Evolutionary conservation across 2,329 filamentous ascomycete species (phyloP), one percentile per base, ranked within the genome.

Genomic region (Xenoacremonium recifei): DNA sequence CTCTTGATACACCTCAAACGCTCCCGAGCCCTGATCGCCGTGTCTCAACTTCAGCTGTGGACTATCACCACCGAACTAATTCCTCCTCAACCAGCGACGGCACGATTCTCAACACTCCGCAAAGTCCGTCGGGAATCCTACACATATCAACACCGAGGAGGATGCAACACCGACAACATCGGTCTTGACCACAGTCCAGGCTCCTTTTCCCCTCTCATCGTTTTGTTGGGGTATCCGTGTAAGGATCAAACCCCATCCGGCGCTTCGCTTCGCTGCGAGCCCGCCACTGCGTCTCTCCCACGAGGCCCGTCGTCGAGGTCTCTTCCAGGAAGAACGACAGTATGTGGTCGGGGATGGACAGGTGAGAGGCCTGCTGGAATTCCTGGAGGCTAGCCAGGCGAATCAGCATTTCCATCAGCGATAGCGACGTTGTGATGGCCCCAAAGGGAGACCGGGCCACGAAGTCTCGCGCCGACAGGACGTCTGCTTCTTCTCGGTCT

Each of bases 311-410:
- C 3, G 73, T 75, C 6, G 76, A 79, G 2, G 73, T 73, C 42
- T 80, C 75, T 45, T 80, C 77, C 13, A 96, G 73, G 68, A 96
- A 96, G 69, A 95, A 95, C 39, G 85, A 89, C 30, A 96, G 73
- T 3, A 96, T 80, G 55, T 96, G 88, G 60, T 96, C 91, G 2
- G 87, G 87, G 47, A 95, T 93, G 6, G 89, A 80, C n/a, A 96
- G 77, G 57, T 96, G 90, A 0, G 88, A 90, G 30, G 82, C 79
- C 71, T 96, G 91, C 61, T 95, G 87, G 63, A 93, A 95, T 69
- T 96, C 89, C 61, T 96, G 91, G 12, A 96, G 78, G 17, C 89
- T 89, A 4, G 87, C 84, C 35, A 96, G 77, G 31, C 92, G 88
- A 35, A 96, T 79, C 21, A 96, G 73, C 73, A 92, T 93, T 64